phyloP scores from a whole-genome alignment of 768 basidiomycete genomes.

The Epithele typhae region DNA sequence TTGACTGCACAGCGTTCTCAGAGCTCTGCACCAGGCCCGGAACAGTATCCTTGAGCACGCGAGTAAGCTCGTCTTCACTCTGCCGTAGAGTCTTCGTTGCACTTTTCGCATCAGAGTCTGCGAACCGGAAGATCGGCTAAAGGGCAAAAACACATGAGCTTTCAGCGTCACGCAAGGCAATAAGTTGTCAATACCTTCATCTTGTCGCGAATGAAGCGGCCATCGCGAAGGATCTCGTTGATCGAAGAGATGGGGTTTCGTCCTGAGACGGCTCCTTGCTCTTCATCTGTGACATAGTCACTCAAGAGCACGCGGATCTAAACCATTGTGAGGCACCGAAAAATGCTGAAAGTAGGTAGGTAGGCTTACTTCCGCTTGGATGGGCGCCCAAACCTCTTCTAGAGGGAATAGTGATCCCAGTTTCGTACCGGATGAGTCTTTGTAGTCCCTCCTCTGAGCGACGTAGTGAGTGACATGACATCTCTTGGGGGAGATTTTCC shows the following conservation, averaged over 20 bases:
- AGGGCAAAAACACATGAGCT: too few relatives aligned
- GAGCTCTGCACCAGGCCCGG: slow-evolving; percentile 84
- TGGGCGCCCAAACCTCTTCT: slow-evolving; percentile 80
- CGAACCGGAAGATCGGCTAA: slow-evolving; percentile 86
- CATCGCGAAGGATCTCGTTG: slow-evolving; percentile 88
- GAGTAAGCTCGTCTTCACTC: slow-evolving; percentile 83
- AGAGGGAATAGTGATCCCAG: slow-evolving; percentile 76
- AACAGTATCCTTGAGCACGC: slow-evolving; percentile 83
- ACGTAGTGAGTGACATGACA: neutral
- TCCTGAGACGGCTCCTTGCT: slow-evolving; percentile 70
- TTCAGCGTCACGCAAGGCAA: too few relatives aligned
- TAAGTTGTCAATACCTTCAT: slow-evolving; percentile 50
- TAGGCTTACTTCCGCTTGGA: slow-evolving; percentile 80
- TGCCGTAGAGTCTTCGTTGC: slow-evolving; percentile 61
- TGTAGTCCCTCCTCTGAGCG: slow-evolving; percentile 81
- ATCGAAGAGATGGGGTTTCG: slow-evolving; percentile 90
- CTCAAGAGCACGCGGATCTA: slow-evolving; percentile 81
- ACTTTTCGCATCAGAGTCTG: slow-evolving; percentile 79
- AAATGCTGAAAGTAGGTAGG: too few relatives aligned
- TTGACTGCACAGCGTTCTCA: slow-evolving; percentile 60
- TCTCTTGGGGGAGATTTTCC: neutral
- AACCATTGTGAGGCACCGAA: neutral
- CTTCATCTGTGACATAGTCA: slow-evolving; percentile 92
- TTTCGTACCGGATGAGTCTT: slow-evolving; percentile 77
- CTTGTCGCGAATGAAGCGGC: slow-evolving; percentile 73